Evolutionary conservation across 257 asterid species (phyloP).

Genomic region (Capsicum chinense): DNA sequence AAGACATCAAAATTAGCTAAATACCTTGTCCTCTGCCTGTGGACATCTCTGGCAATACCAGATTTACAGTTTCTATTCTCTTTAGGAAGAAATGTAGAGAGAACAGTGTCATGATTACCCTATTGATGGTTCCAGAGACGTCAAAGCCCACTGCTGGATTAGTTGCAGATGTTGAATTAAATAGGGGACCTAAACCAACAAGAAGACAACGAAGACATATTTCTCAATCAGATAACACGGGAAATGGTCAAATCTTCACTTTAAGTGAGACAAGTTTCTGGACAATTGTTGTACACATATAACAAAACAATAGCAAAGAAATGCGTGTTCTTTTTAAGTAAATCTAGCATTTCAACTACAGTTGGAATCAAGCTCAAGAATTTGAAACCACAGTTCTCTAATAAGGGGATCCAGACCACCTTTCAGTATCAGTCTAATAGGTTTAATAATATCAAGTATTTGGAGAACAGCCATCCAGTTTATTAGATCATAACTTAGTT

Average conservation of each 20-base stretch:
- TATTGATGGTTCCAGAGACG: constrained; percentile 51
- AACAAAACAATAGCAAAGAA: not conserved
- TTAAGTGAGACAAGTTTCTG: not conserved
- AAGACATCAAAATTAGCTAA: constrained; percentile 16
- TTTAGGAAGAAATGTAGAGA: constrained; percentile 17
- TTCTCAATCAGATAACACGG: not conserved
- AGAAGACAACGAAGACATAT: not conserved
- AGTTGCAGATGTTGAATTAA: constrained; percentile 47
- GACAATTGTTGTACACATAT: not conserved
- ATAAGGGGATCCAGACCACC: not conserved
- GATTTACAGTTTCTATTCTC: not conserved
- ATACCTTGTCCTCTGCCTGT: not conserved
- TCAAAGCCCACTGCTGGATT: constrained; percentile 53
- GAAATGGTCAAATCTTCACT: constrained; percentile 13
- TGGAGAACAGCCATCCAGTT: not conserved
- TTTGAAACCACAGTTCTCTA: not conserved
- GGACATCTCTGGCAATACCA: constrained; percentile 17
- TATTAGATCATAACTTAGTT: not conserved
- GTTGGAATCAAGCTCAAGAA: constrained; percentile 15
- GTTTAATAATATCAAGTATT: not conserved
- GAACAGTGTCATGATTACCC: constrained; percentile 46
- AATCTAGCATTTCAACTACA: not conserved
- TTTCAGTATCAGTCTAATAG: not conserved
- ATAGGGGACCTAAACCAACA: constrained; percentile 50
- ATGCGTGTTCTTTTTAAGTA: not conserved